Percentiles rank a stretch among this genome's conserved stretches.
These are phyloP conservation scores for Pseudomicrostroma phylloplanum DNA, from an alignment of 1,284 basidiomycete species.

Conservation along the genomic window DNA sequence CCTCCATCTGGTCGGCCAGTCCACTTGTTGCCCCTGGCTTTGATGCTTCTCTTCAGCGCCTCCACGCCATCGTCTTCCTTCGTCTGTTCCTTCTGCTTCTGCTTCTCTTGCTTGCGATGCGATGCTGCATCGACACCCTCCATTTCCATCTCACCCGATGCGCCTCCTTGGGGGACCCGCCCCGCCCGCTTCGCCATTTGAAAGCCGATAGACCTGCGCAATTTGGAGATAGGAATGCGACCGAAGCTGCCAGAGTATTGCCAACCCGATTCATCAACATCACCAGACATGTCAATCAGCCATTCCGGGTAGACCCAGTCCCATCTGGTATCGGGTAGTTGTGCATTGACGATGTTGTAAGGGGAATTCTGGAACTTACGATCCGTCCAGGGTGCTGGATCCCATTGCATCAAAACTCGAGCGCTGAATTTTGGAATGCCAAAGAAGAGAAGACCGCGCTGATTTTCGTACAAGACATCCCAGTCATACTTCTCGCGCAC, in stretches of 20 bases:
- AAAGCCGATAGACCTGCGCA: constrained; percentile 25
- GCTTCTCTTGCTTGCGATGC: constrained; percentile 17
- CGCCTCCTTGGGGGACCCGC: constrained; percentile 24
- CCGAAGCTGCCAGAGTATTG: constrained; percentile 47
- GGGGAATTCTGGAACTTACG: constrained; percentile 29
- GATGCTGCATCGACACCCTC: neutral
- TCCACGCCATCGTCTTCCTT: constrained; percentile 45
- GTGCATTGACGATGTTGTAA: constrained; percentile 45
- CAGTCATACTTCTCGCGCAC: constrained; percentile 35
- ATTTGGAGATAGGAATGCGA: constrained; percentile 23
- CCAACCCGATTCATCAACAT: constrained; percentile 49
- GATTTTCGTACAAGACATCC: constrained; percentile 48
- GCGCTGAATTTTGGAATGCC: constrained; percentile 47
- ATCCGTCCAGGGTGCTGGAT: constrained; percentile 45
- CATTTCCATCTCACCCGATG: constrained; percentile 28
- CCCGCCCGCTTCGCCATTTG: constrained; percentile 10
- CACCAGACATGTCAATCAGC: constrained; percentile 49
- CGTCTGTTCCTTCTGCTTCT: constrained; percentile 23
- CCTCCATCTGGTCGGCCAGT: constrained; percentile 29
- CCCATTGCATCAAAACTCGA: constrained; percentile 40
- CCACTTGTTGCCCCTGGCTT: constrained; percentile 36
- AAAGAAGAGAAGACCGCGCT: constrained; percentile 46
- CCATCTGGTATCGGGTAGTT: constrained; percentile 48
- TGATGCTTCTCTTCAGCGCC: constrained; percentile 39
- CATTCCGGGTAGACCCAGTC: constrained; percentile 48